Percentiles rank a stretch among this genome's conserved stretches.
phyloP scores from a whole-genome alignment of 2,329 filamentous ascomycete genomes.

The Trichothecium sympodiale region DNA sequence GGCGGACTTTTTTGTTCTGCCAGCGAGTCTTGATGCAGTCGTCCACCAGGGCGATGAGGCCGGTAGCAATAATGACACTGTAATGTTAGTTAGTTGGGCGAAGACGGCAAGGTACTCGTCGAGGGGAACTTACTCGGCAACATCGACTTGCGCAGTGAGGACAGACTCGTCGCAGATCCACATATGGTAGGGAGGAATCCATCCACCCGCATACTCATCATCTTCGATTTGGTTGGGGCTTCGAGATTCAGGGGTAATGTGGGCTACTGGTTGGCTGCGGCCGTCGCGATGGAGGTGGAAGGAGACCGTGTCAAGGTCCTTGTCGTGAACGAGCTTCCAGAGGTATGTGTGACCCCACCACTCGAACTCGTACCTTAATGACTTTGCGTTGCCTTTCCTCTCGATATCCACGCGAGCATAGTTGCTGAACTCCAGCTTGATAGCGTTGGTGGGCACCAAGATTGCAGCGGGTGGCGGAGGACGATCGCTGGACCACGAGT shows the following conservation, averaged over 20 bases:
- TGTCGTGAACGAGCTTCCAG: conserved; percentile 71
- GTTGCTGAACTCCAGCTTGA: conserved; percentile 92
- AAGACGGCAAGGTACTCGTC: conserved; percentile 4
- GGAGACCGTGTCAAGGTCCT: conserved; percentile 56
- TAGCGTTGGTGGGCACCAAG: conserved; percentile 56
- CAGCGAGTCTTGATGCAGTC: conserved; percentile 80
- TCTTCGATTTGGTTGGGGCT: conserved; percentile 58
- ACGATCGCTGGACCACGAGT: conserved; percentile 10
- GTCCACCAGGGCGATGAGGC: conserved; percentile 77
- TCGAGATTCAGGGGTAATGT: conserved; percentile 72
- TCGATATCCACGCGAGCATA: conserved; percentile 85
- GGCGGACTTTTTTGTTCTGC: conserved; percentile 34
- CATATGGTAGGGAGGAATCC: conserved; percentile 84
- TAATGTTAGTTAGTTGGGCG: conserved; percentile 12
- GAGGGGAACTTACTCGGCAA: conserved; percentile 62
- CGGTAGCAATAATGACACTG: conserved; percentile 83
- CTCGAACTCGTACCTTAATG: conserved; percentile 69
- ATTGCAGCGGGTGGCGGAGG: conserved; percentile 21
- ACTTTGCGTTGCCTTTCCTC: conserved; percentile 53
- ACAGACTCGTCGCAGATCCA: conserved; percentile 72
- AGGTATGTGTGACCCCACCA: conserved; percentile 84
- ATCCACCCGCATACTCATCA: conserved; percentile 71
- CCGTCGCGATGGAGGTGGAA: conserved; percentile 70
- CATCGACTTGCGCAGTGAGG: conserved; percentile 60
- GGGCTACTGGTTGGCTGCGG: conserved; percentile 53